phyloP scores from a whole-genome alignment of 345 rosid genomes.

The Nephelium lappaceum region DNA sequence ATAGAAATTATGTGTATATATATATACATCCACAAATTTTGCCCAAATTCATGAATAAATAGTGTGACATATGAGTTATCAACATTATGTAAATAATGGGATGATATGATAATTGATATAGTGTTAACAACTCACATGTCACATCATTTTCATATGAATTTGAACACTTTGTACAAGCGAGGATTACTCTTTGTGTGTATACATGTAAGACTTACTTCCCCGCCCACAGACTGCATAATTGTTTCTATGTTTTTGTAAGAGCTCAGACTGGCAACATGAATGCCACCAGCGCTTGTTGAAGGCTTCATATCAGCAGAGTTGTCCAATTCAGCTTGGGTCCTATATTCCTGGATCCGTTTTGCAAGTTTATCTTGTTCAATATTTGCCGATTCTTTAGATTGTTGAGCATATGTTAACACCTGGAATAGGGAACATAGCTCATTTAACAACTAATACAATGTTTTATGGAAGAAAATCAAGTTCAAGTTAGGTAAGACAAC shows the following conservation, averaged over 20 bases:
- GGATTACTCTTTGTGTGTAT: too few relatives aligned
- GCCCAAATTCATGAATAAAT: too few relatives aligned
- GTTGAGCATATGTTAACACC: constrained; percentile 85
- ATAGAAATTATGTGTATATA: too few relatives aligned
- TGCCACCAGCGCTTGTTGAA: constrained; percentile 41
- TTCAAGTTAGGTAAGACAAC: not conserved
- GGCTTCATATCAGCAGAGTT: constrained; percentile 50
- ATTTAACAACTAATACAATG: not conserved
- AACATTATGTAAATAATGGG: too few relatives aligned
- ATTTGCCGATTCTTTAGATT: constrained; percentile 77
- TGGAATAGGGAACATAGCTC: constrained; percentile 25
- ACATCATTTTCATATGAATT: too few relatives aligned
- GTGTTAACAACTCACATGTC: too few relatives aligned
- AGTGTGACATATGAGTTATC: too few relatives aligned
- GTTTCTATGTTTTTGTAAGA: constrained; percentile 56
- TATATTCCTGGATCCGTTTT: constrained; percentile 87
- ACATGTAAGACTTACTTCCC: constrained; percentile 55
- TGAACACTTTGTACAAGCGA: too few relatives aligned
- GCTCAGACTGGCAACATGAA: constrained; percentile 42
- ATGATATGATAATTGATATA: too few relatives aligned
- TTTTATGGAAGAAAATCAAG: constrained; percentile 4
- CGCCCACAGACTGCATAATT: constrained; percentile 50
- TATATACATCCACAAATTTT: too few relatives aligned
- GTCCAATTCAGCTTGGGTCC: constrained; percentile 77
- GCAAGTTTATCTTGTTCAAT: constrained; percentile 81